Evolutionary conservation across 1,284 basidiomycete genomes (phyloP).

Genomic region (Boletellus sp.): DNA sequence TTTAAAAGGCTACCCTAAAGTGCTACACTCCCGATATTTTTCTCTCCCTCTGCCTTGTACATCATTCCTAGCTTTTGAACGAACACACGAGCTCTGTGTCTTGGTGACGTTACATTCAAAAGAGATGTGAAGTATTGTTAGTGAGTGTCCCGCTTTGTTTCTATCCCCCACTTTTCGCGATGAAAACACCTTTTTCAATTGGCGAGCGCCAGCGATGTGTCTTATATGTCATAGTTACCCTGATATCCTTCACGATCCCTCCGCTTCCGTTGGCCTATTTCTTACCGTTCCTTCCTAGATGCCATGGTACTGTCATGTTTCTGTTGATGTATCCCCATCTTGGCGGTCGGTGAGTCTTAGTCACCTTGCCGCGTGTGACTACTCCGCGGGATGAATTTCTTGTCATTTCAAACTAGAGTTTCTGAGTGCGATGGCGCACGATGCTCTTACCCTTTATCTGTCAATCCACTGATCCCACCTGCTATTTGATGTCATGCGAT

Average conservation of each 20-base stretch:
- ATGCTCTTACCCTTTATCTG: slow-evolving; percentile 63
- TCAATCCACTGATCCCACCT: slow-evolving; percentile 58
- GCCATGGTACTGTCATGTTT: background rate
- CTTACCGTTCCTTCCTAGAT: slow-evolving; percentile 16
- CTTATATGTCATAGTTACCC: slow-evolving; percentile 84
- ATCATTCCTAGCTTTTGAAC: too few relatives aligned
- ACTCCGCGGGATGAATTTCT: slow-evolving; percentile 50
- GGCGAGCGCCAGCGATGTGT: slow-evolving; percentile 51
- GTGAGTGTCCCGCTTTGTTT: slow-evolving; percentile 7
- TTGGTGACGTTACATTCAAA: too few relatives aligned
- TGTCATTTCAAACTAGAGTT: slow-evolving; percentile 82
- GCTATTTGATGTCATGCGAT: slow-evolving; percentile 2
- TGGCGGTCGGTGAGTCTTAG: slow-evolving; percentile 11
- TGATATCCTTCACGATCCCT: slow-evolving; percentile 52
- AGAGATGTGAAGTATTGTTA: background rate
- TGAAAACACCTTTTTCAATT: slow-evolving; percentile 44
- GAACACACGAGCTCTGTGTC: too few relatives aligned
- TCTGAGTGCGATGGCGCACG: slow-evolving; percentile 62
- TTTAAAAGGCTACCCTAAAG: slow-evolving; percentile 12
- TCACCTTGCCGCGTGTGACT: slow-evolving; percentile 7
- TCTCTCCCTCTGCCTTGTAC: background rate
- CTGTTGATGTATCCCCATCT: background rate
- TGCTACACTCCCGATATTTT: background rate
- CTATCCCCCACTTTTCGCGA: slow-evolving; percentile 30
- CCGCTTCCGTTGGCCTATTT: slow-evolving; percentile 1